A percentile compares a stretch with the other conserved stretches of the same genome.
Evolutionary conservation across 768 basidiomycete genomes (phyloP).

Genomic region (Leccinellum albellum): DNA sequence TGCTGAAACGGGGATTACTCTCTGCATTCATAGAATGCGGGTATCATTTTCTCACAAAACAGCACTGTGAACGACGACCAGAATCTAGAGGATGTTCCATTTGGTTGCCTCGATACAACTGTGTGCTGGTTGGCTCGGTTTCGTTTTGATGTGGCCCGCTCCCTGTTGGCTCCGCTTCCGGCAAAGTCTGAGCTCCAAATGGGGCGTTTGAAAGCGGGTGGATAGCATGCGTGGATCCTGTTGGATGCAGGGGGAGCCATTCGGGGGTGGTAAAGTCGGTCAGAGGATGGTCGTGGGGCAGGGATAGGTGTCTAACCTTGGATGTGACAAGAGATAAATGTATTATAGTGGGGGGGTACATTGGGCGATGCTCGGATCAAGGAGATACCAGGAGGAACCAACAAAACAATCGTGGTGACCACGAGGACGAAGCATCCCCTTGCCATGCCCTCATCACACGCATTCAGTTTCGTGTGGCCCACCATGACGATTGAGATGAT

Average conservation of each 20-base stretch:
- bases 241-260: not conserved
- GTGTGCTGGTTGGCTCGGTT: not conserved
- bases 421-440: not conserved
- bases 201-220: not conserved
- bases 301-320: not conserved
- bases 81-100: not conserved
- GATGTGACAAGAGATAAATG: not conserved
- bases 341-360: not conserved
- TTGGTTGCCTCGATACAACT: not conserved
- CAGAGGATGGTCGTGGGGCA: not conserved
- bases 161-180: not conserved
- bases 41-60: not conserved
- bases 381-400: not conserved
- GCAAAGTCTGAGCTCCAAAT: not conserved
- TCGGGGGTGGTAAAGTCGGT: not conserved
- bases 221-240: not conserved
- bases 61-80: not conserved
- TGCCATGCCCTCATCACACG: not conserved
- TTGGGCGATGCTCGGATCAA: not conserved
- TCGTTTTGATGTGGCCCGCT: not conserved
- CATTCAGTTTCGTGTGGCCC: not conserved
- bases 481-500: not conserved
- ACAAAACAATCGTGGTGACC: not conserved
- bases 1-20: not conserved
- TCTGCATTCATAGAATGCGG: not conserved